These are phyloP conservation scores for Styphnolobium japonicum DNA, from an alignment of 306 rosid species.

Conservation along the genomic window DNA sequence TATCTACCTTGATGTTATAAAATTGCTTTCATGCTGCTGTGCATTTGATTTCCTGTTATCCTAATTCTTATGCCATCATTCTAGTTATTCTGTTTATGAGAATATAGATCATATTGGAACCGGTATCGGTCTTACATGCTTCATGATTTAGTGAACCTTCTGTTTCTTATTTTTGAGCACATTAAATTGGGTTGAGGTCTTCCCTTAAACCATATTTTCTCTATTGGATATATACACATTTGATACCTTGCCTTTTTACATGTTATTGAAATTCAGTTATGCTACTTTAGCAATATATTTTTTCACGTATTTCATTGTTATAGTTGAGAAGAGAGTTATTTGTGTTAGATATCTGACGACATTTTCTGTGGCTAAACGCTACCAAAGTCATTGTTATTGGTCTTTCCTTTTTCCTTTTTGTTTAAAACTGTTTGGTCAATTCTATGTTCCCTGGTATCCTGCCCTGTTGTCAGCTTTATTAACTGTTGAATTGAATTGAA, in stretches of 20 bases:
- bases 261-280: neutral
- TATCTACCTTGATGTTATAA: too few species aligned
- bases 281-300: neutral
- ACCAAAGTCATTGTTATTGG: neutral
- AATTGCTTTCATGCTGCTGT: too few species aligned
- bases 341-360: neutral
- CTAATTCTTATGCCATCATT: too few species aligned
- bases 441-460: neutral
- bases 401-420: neutral
- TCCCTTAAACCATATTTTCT: neutral
- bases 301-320: neutral
- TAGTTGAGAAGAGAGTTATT: neutral
- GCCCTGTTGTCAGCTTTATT: conserved; percentile 12
- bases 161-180: neutral
- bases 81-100: too few species aligned
- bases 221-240: neutral
- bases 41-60: too few species aligned
- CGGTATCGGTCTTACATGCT: neutral
- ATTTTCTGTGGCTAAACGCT: neutral
- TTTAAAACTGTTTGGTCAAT: neutral
- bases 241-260: neutral
- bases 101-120: neutral
- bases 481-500: conserved; percentile 2
- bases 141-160: neutral
- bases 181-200: neutral